Conservation (phyloP, 129 eudicot genomes). For the Flaveria brownii region DNA sequence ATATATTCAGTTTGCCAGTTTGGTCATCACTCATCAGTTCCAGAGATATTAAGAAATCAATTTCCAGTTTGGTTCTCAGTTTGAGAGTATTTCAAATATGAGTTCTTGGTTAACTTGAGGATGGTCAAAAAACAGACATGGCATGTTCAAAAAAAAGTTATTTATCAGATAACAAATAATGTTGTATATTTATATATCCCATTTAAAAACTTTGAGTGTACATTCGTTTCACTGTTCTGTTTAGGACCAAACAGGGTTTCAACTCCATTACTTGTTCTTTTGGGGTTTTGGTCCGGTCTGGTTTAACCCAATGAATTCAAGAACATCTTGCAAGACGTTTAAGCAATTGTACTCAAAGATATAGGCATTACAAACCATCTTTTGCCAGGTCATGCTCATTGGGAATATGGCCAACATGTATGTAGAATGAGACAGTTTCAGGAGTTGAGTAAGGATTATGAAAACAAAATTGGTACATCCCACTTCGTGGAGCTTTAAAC, state of each 20-base stretch:
- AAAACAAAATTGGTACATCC: constrained; percentile 93
- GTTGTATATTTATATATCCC: too few relatives aligned
- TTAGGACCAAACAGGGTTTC: too few relatives aligned
- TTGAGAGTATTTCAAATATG: neutral
- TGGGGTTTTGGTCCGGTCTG: neutral
- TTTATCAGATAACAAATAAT: too few relatives aligned
- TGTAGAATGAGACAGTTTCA: constrained; percentile 87
- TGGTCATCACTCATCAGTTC: too few relatives aligned
- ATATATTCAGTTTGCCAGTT: too few relatives aligned
- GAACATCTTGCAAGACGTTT: neutral
- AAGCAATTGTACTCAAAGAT: neutral
- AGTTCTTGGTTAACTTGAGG: neutral
- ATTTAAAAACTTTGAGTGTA: too few relatives aligned
- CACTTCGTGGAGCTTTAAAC: constrained; percentile 89
- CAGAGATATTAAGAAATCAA: too few relatives aligned
- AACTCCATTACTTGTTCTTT: too few relatives aligned
- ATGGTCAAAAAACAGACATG: neutral
- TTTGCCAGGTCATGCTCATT: constrained; percentile 86
- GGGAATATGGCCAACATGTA: constrained; percentile 96
- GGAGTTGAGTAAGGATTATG: constrained; percentile 88
- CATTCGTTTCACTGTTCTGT: too few relatives aligned
- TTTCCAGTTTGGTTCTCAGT: neutral
- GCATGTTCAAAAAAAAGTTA: too few relatives aligned
- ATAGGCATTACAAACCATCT: constrained; percentile 64
- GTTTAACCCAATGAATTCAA: neutral